Evolutionary conservation across 495 filamentous ascomycete genomes (phyloP).

Genomic region (Penicillium robsamsonii): DNA sequence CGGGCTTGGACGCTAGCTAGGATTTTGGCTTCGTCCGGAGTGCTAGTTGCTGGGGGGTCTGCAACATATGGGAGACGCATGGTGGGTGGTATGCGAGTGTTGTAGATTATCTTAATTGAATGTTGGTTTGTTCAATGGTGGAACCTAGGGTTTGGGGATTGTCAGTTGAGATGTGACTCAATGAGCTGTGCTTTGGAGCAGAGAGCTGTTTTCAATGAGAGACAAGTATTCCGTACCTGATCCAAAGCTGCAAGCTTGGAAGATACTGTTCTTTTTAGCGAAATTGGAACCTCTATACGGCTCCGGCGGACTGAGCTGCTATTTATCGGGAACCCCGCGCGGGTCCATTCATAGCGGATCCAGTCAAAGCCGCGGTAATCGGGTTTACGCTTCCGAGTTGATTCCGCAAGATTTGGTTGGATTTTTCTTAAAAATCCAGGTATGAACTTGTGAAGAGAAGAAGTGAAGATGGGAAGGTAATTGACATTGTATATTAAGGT

Average conservation of each 20-base stretch:
- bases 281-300: neutral
- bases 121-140: neutral
- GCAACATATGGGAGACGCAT: conserved; percentile 74
- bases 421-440: neutral
- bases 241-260: too few species aligned
- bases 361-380: conserved; percentile 18
- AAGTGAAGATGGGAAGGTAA: neutral
- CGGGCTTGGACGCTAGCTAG: conserved; percentile 60
- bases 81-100: conserved; percentile 14
- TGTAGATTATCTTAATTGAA: neutral
- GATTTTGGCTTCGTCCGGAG: conserved; percentile 51
- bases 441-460: neutral
- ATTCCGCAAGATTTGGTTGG: neutral
- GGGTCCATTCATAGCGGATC: conserved; percentile 16
- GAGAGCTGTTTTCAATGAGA: neutral
- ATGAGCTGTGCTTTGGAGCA: neutral
- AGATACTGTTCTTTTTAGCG: neutral
- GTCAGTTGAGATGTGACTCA: neutral
- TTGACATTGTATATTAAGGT: neutral
- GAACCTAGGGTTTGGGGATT: neutral
- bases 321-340: conserved; percentile 21
- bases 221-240: neutral
- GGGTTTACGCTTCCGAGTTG: conserved; percentile 5
- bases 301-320: neutral
- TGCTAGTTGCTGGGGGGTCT: conserved; percentile 51